Base-by-base conservation (phyloP, 1,284 basidiomycete genomes). In the Rhodotorula mucilaginosa region DNA sequence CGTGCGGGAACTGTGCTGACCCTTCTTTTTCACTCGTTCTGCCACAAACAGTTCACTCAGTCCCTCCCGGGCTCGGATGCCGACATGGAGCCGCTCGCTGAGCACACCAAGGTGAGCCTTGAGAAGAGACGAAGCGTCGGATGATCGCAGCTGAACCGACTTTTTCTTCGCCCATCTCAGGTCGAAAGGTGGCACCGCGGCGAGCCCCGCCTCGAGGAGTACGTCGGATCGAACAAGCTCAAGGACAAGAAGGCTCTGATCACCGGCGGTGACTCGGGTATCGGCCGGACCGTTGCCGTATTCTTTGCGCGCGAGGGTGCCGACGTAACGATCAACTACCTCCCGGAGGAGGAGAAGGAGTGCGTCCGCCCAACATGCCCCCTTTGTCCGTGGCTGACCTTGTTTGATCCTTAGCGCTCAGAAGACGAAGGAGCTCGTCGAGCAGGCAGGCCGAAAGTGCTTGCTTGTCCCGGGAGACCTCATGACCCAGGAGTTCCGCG, bases 251-350 rank as follows among this genome's bases (percentile, higher is more conserved):
- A 84, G 19, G 86, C 86, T 6, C 81, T 89, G 63, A 81, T 90
- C 71, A 88, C 84, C 12, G 82, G 82, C 16, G 79, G 83, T 46
- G 85, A 87, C 77, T 85, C 83, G 44, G 86, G 88, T n/a, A 88
- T 89, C 64, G 88, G 88, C 13, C 83, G 87, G 39, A 80, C 85
- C 1, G 86, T 85, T 2, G 87, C 87, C 15, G 83, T 87, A 69
- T 83, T 87, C 79, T 88, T 87, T 74, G 87, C 87, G 2, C 83
- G 87, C 23, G 88, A 89, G 78, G 88, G 88, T 2, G 84, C 85
- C 21, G 86, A 87, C 63, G 84, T 89, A n/a, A 87, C 87, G 0
- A 86, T 89, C 71, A 83, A 84, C n/a, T 85, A 88, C 79, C 83
- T 89, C 2, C 84, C 86, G 7, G 82, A 86, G 74, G 88, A 89